Conservation (phyloP, 164 flowering plant species). For the Echeveria elegans region DNA sequence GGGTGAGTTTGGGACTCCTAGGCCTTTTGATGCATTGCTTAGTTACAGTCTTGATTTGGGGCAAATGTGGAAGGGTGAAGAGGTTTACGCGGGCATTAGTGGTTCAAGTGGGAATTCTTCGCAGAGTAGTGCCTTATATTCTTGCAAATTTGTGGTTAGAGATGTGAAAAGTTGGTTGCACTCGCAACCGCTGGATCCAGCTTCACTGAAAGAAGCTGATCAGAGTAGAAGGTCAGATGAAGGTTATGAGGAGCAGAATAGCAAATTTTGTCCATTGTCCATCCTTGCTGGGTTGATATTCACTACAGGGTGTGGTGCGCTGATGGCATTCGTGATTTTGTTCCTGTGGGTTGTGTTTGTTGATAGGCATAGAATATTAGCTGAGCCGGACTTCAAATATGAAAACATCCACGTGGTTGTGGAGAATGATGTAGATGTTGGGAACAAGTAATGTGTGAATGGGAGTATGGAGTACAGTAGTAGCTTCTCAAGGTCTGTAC, state of each 20-base stretch:
- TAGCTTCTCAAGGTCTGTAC: not conserved
- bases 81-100: slow-evolving; percentile 19
- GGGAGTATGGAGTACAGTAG: not conserved
- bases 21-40: slow-evolving; percentile 20
- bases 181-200: slow-evolving; percentile 26
- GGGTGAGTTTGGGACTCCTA: slow-evolving; percentile 13
- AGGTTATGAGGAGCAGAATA: slow-evolving; percentile 10
- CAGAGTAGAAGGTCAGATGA: not conserved
- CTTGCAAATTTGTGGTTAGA: slow-evolving; percentile 21
- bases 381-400: slow-evolving; percentile 17
- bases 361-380: slow-evolving; percentile 10
- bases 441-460: not conserved
- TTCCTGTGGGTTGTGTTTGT: slow-evolving; percentile 19
- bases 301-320: slow-evolving; percentile 22
- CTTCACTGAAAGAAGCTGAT: not conserved
- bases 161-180: slow-evolving; percentile 18
- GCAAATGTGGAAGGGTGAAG: slow-evolving; percentile 17
- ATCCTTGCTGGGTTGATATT: slow-evolving; percentile 21
- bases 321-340: slow-evolving; percentile 18
- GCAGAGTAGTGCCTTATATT: slow-evolving; percentile 17
- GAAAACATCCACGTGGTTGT: slow-evolving; percentile 18
- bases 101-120: slow-evolving; percentile 13
- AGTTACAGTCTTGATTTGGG: slow-evolving; percentile 16
- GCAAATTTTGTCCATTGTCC: slow-evolving; percentile 10
- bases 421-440: slow-evolving; percentile 4